A percentile compares a stretch with the other conserved stretches of the same genome.
These are phyloP conservation scores for Botrytis elliptica DNA, from an alignment of 2,329 filamentous ascomycete genomes.

Conservation along the genomic window DNA sequence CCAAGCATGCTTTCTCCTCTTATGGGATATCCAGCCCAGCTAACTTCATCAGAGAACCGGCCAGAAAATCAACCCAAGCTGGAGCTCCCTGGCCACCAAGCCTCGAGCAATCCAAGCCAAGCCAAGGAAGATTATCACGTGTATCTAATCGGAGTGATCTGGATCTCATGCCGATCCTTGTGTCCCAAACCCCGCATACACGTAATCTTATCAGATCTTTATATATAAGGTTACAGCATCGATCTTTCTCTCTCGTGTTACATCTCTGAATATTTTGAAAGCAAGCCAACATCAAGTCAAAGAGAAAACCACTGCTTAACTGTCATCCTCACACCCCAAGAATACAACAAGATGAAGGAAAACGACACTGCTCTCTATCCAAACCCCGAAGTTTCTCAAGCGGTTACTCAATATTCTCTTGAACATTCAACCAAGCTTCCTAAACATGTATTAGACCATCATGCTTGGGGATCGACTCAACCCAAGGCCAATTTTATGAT, in stretches of 20 bases:
- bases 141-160: neutral
- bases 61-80: neutral
- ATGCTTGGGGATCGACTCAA: conserved; percentile 38
- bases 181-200: neutral
- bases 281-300: neutral
- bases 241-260: neutral
- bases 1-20: neutral
- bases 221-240: neutral
- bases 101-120: too few relatives aligned
- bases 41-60: neutral
- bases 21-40: neutral
- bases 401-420: conserved; percentile 47
- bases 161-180: neutral
- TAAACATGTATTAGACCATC: conserved; percentile 45
- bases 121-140: neutral
- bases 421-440: conserved; percentile 46
- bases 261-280: neutral
- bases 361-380: conserved; percentile 43
- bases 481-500: conserved; percentile 33
- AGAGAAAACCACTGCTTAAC: neutral
- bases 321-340: neutral
- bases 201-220: conserved; percentile 8
- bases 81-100: too few relatives aligned
- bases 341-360: conserved; percentile 31
- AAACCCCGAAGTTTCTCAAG: conserved; percentile 43